Conservation (phyloP, 1,284 basidiomycete species). For the Trametes pubescens region DNA sequence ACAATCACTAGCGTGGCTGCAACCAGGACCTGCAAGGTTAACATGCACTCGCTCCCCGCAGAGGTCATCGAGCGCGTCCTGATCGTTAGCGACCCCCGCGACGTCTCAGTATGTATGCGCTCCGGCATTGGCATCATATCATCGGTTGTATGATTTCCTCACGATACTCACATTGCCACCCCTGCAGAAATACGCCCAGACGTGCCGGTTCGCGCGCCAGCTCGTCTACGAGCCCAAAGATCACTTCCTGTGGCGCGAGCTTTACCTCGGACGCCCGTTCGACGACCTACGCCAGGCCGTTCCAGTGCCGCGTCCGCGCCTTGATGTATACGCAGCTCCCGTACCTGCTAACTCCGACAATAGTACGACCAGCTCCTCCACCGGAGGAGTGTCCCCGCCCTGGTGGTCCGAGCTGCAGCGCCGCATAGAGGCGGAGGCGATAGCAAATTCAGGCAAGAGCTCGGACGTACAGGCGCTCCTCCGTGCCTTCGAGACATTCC, state of each 20-base stretch:
- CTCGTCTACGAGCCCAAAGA: slow-evolving; percentile 59
- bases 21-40: neutral
- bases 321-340: neutral
- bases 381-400: neutral
- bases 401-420: slow-evolving; percentile 46
- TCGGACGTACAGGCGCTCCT: slow-evolving; percentile 42
- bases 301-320: slow-evolving; percentile 27
- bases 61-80: slow-evolving; percentile 67
- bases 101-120: slow-evolving; percentile 50
- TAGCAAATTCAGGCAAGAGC: slow-evolving; percentile 32
- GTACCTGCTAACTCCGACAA: neutral
- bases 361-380: neutral
- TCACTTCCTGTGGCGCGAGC: slow-evolving; percentile 68
- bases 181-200: slow-evolving; percentile 55
- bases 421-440: slow-evolving; percentile 40
- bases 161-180: neutral
- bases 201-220: slow-evolving; percentile 53
- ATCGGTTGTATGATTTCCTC: too few relatives aligned
- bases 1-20: neutral
- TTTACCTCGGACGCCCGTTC: slow-evolving; percentile 63
- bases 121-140: neutral
- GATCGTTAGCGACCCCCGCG: slow-evolving; percentile 58
- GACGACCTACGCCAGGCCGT: slow-evolving; percentile 60
- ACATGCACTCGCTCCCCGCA: slow-evolving; percentile 50
- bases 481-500: slow-evolving; percentile 51